Conservation (phyloP, 768 basidiomycete species). For the Tylopilus cervinicoccineus region DNA sequence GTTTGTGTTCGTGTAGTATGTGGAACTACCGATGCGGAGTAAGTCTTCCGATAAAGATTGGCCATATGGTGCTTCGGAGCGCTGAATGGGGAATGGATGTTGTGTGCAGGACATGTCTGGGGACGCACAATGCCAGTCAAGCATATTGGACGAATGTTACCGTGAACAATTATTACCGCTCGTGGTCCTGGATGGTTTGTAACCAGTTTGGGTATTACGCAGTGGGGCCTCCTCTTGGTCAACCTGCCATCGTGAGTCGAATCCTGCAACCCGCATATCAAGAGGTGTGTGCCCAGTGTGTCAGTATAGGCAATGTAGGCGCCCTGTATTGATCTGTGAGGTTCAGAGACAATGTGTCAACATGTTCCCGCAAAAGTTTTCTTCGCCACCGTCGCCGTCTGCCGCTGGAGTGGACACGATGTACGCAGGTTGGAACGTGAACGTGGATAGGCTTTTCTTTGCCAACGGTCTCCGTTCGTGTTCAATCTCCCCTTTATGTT, state of each 20-base stretch:
- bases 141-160: constrained; percentile 50
- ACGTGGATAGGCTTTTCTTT: constrained; percentile 58
- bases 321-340: not conserved
- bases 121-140: constrained; percentile 36
- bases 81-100: constrained; percentile 37
- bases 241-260: constrained; percentile 34
- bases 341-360: constrained; percentile 60
- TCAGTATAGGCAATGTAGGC: not conserved
- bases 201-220: constrained; percentile 60
- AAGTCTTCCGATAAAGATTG: not conserved
- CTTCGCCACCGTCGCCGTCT: constrained; percentile 41
- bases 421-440: constrained; percentile 65
- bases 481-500: not conserved
- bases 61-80: not conserved
- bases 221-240: constrained; percentile 35
- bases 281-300: constrained; percentile 17
- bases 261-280: constrained; percentile 29
- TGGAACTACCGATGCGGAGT: constrained; percentile 21
- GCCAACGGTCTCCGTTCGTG: constrained; percentile 61
- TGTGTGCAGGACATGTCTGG: constrained; percentile 34
- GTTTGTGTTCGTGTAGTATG: constrained; percentile 43
- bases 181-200: constrained; percentile 76
- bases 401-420: constrained; percentile 40
- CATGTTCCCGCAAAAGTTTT: constrained; percentile 62
- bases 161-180: constrained; percentile 52